Evolutionary conservation across 345 rosid genomes (phyloP).

Genomic region (Lepidium aucheri): DNA sequence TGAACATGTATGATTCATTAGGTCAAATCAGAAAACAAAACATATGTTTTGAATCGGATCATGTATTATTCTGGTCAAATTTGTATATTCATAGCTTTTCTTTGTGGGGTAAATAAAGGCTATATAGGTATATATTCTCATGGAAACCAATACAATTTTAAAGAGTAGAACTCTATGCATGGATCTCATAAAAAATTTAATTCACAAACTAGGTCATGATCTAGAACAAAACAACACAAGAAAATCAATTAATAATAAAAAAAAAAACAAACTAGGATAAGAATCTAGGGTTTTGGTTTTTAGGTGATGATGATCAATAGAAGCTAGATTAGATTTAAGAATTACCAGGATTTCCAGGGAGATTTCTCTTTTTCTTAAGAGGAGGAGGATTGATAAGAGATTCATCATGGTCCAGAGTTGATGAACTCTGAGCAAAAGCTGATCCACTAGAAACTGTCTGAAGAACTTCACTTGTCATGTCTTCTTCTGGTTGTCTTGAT

Average conservation of each 20-base stretch:
- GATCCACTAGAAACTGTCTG: slow-evolving; percentile 31
- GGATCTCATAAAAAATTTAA: neutral
- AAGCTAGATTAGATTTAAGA: neutral
- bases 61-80: neutral
- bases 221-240: neutral
- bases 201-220: slow-evolving; percentile 15
- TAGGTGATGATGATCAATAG: neutral
- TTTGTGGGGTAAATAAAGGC: neutral
- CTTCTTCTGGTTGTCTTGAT: slow-evolving; percentile 18
- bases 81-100: neutral
- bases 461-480: slow-evolving; percentile 37
- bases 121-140: slow-evolving; percentile 1
- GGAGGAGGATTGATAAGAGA: slow-evolving; percentile 33
- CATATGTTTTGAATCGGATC: slow-evolving; percentile 2
- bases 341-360: slow-evolving; percentile 90
- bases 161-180: neutral
- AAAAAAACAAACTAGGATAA: neutral
- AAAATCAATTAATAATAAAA: neutral
- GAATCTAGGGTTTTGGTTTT: slow-evolving; percentile 21
- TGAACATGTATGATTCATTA: neutral
- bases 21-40: neutral
- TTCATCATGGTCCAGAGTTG: slow-evolving; percentile 25
- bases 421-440: slow-evolving; percentile 34
- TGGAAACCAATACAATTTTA: neutral
- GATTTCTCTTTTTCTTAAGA: slow-evolving; percentile 83